Evolutionary conservation across 2,329 filamentous ascomycete genomes (phyloP).

Genomic region (Sordariomycetes sp.): DNA sequence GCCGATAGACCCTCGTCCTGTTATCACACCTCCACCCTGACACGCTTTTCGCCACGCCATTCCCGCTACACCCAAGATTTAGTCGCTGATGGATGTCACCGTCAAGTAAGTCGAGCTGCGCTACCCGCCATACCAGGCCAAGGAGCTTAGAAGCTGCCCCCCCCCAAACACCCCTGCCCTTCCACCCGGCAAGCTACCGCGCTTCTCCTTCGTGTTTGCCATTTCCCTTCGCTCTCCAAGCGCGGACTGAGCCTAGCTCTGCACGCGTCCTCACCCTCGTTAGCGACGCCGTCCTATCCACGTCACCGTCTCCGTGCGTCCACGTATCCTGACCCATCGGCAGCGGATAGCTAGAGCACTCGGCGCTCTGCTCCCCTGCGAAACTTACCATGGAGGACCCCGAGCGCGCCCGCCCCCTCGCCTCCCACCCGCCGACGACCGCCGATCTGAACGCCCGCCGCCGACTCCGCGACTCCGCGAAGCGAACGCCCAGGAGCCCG

Average conservation of each 20-base stretch:
- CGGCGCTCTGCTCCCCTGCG: neutral
- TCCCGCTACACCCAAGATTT: neutral
- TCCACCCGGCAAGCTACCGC: neutral
- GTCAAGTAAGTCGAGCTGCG: constrained; percentile 6
- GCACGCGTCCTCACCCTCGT: neutral
- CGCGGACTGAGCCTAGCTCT: neutral
- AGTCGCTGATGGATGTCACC: constrained; percentile 6
- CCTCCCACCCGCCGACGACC: constrained; percentile 1
- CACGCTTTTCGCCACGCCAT: neutral
- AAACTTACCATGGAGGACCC: constrained; percentile 1
- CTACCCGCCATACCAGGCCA: neutral
- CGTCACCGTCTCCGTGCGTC: neutral
- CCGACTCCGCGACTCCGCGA: neutral
- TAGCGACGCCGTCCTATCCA: neutral
- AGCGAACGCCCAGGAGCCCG: neutral
- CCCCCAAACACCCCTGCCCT: neutral
- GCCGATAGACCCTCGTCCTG: no score
- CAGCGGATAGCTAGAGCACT: constrained; percentile 1
- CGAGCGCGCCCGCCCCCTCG: constrained; percentile 1
- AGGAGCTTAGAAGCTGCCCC: neutral
- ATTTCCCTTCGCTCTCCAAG: neutral
- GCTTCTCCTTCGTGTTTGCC: neutral
- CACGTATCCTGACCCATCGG: neutral
- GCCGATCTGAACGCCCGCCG: neutral
- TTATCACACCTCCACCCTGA: neutral